Evolutionary conservation across 352 stramenopile species (phyloP).

Genomic region (Phytophthora capsici): DNA sequence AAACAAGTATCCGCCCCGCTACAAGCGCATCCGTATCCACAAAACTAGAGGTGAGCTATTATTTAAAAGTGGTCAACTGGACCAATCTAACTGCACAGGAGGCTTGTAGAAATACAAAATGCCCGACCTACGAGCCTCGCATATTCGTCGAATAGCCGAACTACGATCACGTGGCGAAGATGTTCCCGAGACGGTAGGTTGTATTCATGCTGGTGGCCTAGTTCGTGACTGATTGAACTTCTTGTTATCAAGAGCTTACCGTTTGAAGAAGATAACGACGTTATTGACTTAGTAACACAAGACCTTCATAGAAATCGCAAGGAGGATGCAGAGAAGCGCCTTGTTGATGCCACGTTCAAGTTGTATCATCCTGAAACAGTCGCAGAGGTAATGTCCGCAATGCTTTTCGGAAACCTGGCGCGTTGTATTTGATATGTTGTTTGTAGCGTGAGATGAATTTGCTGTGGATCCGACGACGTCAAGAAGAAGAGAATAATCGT

Average conservation of each 20-base stretch:
- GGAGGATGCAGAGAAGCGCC: conserved; percentile 28
- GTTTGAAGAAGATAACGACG: conserved; percentile 24
- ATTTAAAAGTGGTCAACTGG: background rate
- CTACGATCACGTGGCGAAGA: conserved; percentile 48
- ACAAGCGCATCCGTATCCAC: conserved; percentile 7
- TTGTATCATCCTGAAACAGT: conserved; percentile 69
- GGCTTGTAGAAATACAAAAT: conserved; percentile 57
- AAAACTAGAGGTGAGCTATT: conserved; percentile 40
- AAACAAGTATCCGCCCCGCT: conserved; percentile 12
- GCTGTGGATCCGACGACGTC: conserved; percentile 61
- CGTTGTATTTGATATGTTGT: background rate
- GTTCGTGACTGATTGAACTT: background rate
- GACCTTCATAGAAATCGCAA: conserved; percentile 17
- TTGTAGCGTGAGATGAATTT: conserved; percentile 69
- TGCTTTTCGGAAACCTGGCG: background rate
- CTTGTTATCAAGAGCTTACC: background rate
- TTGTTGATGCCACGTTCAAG: conserved; percentile 61
- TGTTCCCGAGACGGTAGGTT: conserved; percentile 34
- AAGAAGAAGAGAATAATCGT: conserved; percentile 52
- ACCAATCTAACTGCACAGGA: background rate
- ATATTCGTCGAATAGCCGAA: conserved; percentile 74
- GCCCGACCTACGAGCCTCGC: conserved; percentile 64
- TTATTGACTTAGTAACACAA: conserved; percentile 6
- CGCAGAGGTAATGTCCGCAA: conserved; percentile 48
- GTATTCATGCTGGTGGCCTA: background rate